phyloP scores from a whole-genome alignment of 208 protist genomes.

The Trypanosoma cruzi region DNA sequence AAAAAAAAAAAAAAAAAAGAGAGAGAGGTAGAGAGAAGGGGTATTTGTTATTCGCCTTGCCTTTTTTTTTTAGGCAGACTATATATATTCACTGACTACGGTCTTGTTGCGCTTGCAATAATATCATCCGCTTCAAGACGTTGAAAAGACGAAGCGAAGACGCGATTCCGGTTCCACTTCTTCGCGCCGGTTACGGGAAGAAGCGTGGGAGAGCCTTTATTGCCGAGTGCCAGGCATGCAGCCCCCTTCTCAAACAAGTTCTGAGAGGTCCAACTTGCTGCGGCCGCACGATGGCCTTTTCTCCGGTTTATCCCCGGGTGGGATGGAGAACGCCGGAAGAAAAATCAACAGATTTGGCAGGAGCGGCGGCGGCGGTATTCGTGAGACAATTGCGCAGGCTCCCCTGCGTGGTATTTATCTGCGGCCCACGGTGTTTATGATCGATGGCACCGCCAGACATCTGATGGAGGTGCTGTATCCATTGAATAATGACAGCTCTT shows the following conservation, averaged over 20 bases:
- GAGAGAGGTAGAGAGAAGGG: no score
- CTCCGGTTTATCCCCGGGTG: neutral
- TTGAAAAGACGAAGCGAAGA: slow-evolving; percentile 23
- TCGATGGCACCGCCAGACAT: slow-evolving; percentile 21
- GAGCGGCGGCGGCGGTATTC: neutral
- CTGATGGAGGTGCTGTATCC: slow-evolving; percentile 16
- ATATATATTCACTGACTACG: neutral
- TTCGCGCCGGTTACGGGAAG: slow-evolving; percentile 1
- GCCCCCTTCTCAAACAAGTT: neutral
- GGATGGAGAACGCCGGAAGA: neutral
- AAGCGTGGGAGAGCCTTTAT: neutral
- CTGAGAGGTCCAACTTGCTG: neutral
- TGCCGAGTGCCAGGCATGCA: neutral
- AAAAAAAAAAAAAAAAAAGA: no score
- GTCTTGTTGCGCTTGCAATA: neutral
- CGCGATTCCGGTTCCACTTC: slow-evolving; percentile 3
- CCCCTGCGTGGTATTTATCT: slow-evolving; percentile 24
- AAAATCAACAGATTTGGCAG: neutral
- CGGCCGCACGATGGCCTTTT: neutral
- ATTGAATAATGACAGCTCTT: neutral
- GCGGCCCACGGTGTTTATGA: slow-evolving; percentile 26
- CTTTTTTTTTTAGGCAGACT: no score
- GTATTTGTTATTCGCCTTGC: no score
- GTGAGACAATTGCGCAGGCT: neutral
- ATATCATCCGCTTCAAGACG: neutral